Base-by-base conservation (phyloP, 202 grass and related monocot genomes). In the Digitaria exilis region DNA sequence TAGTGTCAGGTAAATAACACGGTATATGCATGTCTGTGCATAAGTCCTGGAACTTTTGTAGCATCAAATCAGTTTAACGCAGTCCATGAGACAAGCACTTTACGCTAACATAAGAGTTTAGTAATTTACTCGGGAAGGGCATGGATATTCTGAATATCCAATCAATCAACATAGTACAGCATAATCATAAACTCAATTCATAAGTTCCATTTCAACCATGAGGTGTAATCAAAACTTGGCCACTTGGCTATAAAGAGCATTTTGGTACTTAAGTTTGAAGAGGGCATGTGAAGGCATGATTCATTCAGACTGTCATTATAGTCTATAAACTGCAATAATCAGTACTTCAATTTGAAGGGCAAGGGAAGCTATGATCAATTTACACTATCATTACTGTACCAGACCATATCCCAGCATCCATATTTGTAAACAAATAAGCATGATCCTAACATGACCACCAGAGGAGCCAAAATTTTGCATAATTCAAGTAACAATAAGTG, bases 11-110 rank as follows among this genome's bases (percentile, higher is more conserved):
- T 82, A 77, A 30, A 31, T 22, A 59, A 1, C 0, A 30, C 4
- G 14, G 28, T 16, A 39, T 73, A 78, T 28, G 26, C 73, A 65
- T 46, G 45, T 35, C 44, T 13, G 4, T 22, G 39, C 19, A 55
- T 28, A 32, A 56, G 19, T 13, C 31, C 6, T 64, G 15, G 10
- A 37, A 45, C 21, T 71, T 79, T 12, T 21, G 5, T 82, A 50
- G 32, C 42, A 69, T 13, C 61, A 69, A 56, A 75, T 44, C 65
- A 83, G 21, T 42, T 60, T 35, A 66, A 82, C 9, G 48, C 29
- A 59, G 9, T 78, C 39, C 30, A 59, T 4, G 69, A 45, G 7
- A 45, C 13, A 60, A 39, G 5, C 28, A 61, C 39, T 44, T 77
- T 30, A 82, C 45, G 16, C 17, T 66, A 63, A 13, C 30, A 41